Percentiles rank a stretch among this genome's conserved stretches.
These are phyloP conservation scores for Suhomyces xylopsoci DNA, from an alignment of 805 yeast species.

Conservation along the genomic window DNA sequence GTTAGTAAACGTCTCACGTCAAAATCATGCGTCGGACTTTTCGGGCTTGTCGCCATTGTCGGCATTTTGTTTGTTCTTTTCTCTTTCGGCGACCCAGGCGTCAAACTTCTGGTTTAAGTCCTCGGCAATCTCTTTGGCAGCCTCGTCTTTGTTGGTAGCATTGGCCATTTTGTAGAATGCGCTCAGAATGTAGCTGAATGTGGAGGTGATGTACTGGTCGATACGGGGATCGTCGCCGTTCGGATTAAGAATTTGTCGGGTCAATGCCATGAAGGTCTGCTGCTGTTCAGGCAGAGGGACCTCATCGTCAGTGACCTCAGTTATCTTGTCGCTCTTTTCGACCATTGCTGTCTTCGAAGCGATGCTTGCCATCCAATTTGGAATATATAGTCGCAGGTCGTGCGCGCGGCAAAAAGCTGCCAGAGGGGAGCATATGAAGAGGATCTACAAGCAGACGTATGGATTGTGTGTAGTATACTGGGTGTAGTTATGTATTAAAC, in stretches of 20 bases:
- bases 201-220: constrained; percentile 24
- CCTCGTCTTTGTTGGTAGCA: constrained; percentile 29
- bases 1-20: neutral
- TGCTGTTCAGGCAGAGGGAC: constrained; percentile 8
- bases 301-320: neutral
- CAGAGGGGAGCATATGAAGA: neutral
- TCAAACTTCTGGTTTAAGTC: constrained; percentile 29
- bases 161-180: constrained; percentile 28
- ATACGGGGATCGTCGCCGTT: constrained; percentile 25
- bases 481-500: neutral
- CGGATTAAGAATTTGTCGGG: constrained; percentile 23
- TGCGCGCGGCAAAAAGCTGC: neutral
- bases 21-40: neutral
- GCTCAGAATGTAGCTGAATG: constrained; percentile 25
- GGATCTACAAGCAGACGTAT: neutral
- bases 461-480: neutral
- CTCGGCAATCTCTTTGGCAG: constrained; percentile 34
- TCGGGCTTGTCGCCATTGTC: neutral
- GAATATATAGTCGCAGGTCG: neutral
- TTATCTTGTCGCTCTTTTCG: neutral
- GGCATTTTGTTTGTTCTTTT: constrained; percentile 8
- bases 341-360: neutral
- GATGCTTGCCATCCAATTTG: neutral
- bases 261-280: constrained; percentile 10
- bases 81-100: constrained; percentile 23